phyloP scores from a whole-genome alignment of 768 basidiomycete genomes.

The Pulveroboletus sp. region DNA sequence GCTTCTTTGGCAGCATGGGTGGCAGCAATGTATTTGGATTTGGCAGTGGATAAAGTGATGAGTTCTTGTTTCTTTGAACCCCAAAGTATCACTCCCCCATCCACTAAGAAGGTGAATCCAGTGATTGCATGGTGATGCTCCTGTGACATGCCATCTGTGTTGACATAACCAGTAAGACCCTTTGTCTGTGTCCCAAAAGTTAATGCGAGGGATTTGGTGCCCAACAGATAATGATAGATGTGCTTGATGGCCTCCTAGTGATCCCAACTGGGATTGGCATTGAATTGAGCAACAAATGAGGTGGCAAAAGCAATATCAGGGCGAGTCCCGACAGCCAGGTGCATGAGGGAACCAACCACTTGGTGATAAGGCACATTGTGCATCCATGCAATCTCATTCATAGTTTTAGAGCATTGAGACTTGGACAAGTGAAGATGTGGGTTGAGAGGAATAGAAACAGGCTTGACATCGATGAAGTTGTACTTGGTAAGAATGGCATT shows the following conservation, averaged over 20 bases:
- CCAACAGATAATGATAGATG: constrained; percentile 13
- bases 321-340: neutral
- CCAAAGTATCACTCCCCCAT: constrained; percentile 3
- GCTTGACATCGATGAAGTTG: neutral
- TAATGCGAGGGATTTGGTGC: neutral
- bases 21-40: neutral
- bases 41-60: neutral
- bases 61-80: constrained; percentile 6
- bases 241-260: constrained; percentile 1
- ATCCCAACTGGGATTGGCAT: neutral
- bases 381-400: neutral
- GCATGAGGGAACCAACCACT: neutral
- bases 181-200: neutral
- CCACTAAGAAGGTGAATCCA: neutral
- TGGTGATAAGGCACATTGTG: neutral
- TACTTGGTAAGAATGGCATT: neutral
- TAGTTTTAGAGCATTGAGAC: neutral
- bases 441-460: neutral
- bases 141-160: constrained; percentile 1
- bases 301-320: neutral
- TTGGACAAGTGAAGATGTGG: neutral
- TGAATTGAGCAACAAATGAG: neutral
- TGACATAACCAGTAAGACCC: neutral
- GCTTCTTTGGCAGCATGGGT: constrained; percentile 1
- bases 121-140: constrained; percentile 3